phyloP scores from a whole-genome alignment of 495 filamentous ascomycete genomes.

The Xylaria longipes region DNA sequence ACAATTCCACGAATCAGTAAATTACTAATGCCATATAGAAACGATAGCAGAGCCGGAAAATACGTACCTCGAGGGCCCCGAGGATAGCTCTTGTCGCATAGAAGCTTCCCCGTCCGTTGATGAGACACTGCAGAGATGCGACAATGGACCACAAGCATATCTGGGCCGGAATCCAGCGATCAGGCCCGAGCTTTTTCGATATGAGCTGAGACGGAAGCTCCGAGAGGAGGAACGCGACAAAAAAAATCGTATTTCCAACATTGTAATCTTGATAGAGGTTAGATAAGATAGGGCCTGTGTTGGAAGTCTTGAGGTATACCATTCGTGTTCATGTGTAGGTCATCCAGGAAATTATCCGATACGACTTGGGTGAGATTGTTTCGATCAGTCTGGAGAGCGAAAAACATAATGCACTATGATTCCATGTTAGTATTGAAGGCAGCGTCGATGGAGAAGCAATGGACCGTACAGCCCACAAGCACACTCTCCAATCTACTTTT shows the following conservation, averaged over 20 bases:
- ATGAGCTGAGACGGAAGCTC: slow-evolving; percentile 78
- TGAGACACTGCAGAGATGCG: slow-evolving; percentile 37
- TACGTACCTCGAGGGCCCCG: slow-evolving; percentile 49
- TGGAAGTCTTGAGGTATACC: slow-evolving; percentile 40
- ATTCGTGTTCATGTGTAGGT: slow-evolving; percentile 60
- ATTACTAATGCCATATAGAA: slow-evolving; percentile 10
- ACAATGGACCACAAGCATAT: slow-evolving; percentile 60
- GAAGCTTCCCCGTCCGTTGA: slow-evolving; percentile 44
- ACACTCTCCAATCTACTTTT: slow-evolving; percentile 59
- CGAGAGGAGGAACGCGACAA: slow-evolving; percentile 68
- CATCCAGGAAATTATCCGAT: slow-evolving; percentile 61
- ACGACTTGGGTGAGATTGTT: slow-evolving; percentile 63
- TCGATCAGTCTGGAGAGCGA: slow-evolving; percentile 64
- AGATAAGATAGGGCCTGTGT: not conserved
- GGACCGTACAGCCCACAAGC: slow-evolving; percentile 56
- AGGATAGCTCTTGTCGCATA: slow-evolving; percentile 46
- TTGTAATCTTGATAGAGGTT: slow-evolving; percentile 62
- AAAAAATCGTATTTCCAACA: slow-evolving; percentile 75
- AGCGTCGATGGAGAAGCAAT: slow-evolving; percentile 1
- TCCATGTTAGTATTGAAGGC: slow-evolving; percentile 14
- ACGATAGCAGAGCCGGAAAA: slow-evolving; percentile 21
- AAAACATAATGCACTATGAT: slow-evolving; percentile 56
- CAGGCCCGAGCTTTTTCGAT: slow-evolving; percentile 76
- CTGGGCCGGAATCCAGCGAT: slow-evolving; percentile 75
- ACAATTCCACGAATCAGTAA: slow-evolving; percentile 5